Percentiles rank a stretch among this genome's conserved stretches.
These are phyloP conservation scores for Aspergillus sp. DNA, from an alignment of 2,329 filamentous ascomycete species.

Conservation along the genomic window DNA sequence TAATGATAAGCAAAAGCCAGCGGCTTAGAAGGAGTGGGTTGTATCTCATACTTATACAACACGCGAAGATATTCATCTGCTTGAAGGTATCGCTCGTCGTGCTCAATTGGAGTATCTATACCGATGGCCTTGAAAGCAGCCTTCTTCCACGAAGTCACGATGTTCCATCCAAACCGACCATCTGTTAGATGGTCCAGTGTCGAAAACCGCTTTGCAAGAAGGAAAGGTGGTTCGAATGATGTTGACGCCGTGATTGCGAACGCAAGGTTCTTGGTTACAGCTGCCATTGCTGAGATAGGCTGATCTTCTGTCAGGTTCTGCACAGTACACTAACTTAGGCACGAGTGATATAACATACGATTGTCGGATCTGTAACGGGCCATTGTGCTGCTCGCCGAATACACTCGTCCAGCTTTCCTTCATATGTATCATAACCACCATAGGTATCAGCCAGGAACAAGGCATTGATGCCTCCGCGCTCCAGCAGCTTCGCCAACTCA, in stretches of 20 bases:
- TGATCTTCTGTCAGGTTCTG: conserved; percentile 22
- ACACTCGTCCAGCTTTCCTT: conserved; percentile 59
- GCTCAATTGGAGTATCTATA: conserved; percentile 56
- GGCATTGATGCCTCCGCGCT: conserved; percentile 63
- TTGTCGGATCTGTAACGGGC: conserved; percentile 65
- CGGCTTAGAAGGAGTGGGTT: not conserved
- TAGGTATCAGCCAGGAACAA: conserved; percentile 67
- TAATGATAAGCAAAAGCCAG: not conserved
- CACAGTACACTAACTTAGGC: too few species aligned
- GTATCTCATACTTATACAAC: conserved; percentile 55
- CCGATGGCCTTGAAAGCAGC: conserved; percentile 64
- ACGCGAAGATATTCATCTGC: conserved; percentile 63
- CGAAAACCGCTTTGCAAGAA: conserved; percentile 62
- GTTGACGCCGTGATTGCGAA: conserved; percentile 66
- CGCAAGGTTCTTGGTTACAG: conserved; percentile 62
- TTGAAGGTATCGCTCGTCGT: conserved; percentile 61
- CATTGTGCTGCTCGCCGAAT: conserved; percentile 64
- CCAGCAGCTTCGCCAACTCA: conserved; percentile 61
- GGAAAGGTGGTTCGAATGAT: conserved; percentile 62
- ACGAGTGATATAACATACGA: conserved; percentile 44
- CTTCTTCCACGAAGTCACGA: conserved; percentile 65
- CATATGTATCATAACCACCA: conserved; percentile 63
- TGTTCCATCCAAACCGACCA: conserved; percentile 65
- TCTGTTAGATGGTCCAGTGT: conserved; percentile 63
- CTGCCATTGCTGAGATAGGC: conserved; percentile 66